These are phyloP conservation scores for Xylaria cubensis DNA, from an alignment of 495 filamentous ascomycete species.

Conservation along the genomic window DNA sequence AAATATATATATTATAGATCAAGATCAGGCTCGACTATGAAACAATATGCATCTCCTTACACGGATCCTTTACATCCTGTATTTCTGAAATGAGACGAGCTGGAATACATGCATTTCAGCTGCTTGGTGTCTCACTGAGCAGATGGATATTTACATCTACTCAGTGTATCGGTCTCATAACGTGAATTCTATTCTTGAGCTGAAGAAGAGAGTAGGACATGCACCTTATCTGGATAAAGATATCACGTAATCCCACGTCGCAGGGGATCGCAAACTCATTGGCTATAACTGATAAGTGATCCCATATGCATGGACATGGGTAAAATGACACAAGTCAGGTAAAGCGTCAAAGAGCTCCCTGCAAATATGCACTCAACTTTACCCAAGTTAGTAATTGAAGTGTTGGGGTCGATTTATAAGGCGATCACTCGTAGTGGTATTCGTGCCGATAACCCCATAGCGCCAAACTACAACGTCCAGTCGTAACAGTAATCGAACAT, in stretches of 20 bases:
- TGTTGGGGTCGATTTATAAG: background rate
- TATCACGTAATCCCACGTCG: background rate
- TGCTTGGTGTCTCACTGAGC: background rate
- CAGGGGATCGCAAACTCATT: background rate
- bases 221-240: background rate
- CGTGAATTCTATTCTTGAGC: background rate
- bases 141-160: background rate
- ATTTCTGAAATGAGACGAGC: background rate
- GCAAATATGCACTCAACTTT: background rate
- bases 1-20: background rate
- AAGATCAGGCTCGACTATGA: background rate
- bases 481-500: background rate
- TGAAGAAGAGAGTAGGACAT: background rate
- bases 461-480: background rate
- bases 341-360: background rate
- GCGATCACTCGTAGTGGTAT: background rate
- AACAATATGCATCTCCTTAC: background rate
- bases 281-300: background rate
- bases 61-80: background rate
- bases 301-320: background rate
- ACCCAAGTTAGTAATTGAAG: background rate
- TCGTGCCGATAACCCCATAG: background rate
- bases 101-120: background rate
- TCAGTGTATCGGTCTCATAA: background rate
- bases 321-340: background rate